Base-by-base conservation (phyloP, 2,329 filamentous ascomycete genomes). In the Cladosporium halotolerans region DNA sequence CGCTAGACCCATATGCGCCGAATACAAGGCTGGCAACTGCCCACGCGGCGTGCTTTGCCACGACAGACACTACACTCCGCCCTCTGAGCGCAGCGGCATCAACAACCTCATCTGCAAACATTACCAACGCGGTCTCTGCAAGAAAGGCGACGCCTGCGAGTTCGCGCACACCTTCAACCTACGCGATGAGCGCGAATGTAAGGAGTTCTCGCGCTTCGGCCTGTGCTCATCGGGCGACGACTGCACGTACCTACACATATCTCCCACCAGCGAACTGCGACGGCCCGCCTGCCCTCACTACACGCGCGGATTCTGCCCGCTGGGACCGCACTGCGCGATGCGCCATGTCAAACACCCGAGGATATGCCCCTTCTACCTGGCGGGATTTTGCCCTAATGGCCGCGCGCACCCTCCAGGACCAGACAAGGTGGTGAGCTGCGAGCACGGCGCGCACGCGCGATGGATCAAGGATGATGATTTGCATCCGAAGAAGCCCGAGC, bases 141-240 rank as follows among this genome's bases (percentile, higher is more conserved):
- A 99, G 70, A 97, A 97, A 73, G 93, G 92, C 64, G 86, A 96
- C 67, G 83, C 84, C 62, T 99, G 93, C 83, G 93, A 99, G 76
- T 99, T 97, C 66, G 78, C 97, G 45, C 93, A 99, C 78, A 93
- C 97, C 73, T 99, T 96, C 77, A 97, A 99, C 73, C 81, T 99
- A 62, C 85, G 93, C 59, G 91, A 93, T 72, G 97, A 97, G 89
- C 91, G 93, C 58, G 93, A 97, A 75, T 99, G 93, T 75, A 95
- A 95, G 67, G 95, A 96, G 72, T 97, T 92, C 73, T 85, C 90
- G 54, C 82, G 90, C 57, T 95, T 93, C 67, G 89, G 89, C 53
- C 96, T 95, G 70, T 99, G 93, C 74, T 89, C 88, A 58, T 96
- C 96, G 73, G 93, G 92, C 61, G 92, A 97, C 71, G 93, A 99